These are phyloP conservation scores for Trifolium dubium DNA, from an alignment of 306 rosid genomes.

Conservation along the genomic window DNA sequence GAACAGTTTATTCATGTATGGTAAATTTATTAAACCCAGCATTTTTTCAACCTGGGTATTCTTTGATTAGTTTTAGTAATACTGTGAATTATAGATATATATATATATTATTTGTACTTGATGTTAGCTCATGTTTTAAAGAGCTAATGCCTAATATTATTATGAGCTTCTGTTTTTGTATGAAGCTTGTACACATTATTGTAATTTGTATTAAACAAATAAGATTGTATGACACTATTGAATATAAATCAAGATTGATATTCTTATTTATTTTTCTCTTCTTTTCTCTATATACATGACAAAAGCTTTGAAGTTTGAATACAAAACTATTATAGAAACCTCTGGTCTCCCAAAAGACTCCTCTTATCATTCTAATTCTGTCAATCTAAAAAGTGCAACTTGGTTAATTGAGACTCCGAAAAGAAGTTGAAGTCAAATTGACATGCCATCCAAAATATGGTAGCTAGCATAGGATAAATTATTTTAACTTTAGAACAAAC, in stretches of 20 bases:
- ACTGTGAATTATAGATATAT: conserved; percentile 42
- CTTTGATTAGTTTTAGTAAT: conserved; percentile 43
- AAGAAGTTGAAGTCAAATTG: neutral
- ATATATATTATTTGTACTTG: conserved; percentile 21
- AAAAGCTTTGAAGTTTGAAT: neutral
- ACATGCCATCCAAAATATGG: neutral
- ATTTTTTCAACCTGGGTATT: conserved; percentile 43
- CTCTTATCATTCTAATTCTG: too few species aligned
- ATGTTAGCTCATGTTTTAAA: conserved; percentile 63
- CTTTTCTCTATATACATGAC: neutral
- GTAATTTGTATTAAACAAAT: conserved; percentile 25
- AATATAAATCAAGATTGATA: conserved; percentile 21
- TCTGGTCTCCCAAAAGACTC: neutral
- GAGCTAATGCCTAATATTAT: conserved; percentile 60
- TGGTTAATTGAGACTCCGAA: neutral
- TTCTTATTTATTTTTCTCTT: neutral
- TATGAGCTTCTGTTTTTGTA: conserved; percentile 60
- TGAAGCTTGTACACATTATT: conserved; percentile 56
- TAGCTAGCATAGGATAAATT: neutral
- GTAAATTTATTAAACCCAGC: conserved; percentile 61
- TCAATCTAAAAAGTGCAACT: too few species aligned
- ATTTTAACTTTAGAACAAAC: neutral
- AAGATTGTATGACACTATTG: conserved; percentile 29
- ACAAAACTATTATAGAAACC: too few species aligned
- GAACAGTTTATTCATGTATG: conserved; percentile 64